A percentile compares a stretch with the other conserved stretches of the same genome.
Evolutionary conservation across 1,284 basidiomycete genomes (phyloP).

Genomic region (Leucoagaricus sp.): DNA sequence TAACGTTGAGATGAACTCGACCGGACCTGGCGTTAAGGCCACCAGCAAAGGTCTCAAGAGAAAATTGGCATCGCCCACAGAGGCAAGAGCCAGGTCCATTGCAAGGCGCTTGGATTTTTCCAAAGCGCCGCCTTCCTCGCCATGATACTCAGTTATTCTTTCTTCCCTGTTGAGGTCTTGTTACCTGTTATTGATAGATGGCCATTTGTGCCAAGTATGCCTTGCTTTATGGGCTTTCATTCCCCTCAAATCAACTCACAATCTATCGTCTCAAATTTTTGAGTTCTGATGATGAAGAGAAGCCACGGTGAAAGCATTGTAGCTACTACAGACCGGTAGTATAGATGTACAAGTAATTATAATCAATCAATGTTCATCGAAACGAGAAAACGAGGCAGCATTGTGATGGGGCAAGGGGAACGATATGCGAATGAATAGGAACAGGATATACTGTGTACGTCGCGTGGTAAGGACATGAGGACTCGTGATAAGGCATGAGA

Average conservation of each 20-base stretch:
- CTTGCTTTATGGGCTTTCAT: background rate
- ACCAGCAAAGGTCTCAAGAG: conserved; percentile 43
- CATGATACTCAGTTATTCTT: background rate
- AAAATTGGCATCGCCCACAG: conserved; percentile 45
- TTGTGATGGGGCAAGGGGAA: background rate
- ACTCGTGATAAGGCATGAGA: background rate
- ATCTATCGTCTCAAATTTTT: background rate
- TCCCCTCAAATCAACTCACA: background rate
- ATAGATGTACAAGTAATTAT: conserved; percentile 15
- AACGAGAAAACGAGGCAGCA: background rate
- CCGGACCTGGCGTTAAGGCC: conserved; percentile 43
- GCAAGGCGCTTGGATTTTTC: conserved; percentile 52
- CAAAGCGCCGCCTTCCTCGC: conserved; percentile 36
- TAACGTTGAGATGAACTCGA: conserved; percentile 51
- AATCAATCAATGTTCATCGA: conserved; percentile 2
- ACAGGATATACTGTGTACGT: conserved; percentile 5
- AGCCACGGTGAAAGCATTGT: conserved; percentile 1
- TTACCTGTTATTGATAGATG: background rate
- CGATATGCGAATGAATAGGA: background rate
- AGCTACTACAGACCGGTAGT: conserved; percentile 13
- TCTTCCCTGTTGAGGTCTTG: background rate
- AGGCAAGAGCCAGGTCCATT: conserved; percentile 43
- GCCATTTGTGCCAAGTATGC: background rate
- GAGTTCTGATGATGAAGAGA: background rate
- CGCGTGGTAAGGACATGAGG: background rate